Base-by-base conservation (phyloP, 116 monocot genomes). In the Iris pallida region DNA sequence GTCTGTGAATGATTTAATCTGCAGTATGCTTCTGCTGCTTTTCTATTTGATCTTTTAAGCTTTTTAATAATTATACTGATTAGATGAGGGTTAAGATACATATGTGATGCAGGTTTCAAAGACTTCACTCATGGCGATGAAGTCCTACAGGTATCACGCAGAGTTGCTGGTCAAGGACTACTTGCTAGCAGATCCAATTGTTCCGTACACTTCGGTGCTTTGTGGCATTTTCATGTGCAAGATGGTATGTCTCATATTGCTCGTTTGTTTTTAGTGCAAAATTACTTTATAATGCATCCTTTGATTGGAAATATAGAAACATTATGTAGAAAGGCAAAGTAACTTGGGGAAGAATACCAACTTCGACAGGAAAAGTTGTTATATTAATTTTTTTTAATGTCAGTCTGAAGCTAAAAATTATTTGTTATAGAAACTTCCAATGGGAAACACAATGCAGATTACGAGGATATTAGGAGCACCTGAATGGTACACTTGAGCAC, bases 201-300 rank as follows among this genome's bases (percentile, higher is more conserved):
- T 86, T 6, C 83, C 79, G 9, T 89, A 70, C 67, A 80, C 83
- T 41, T 93, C 93, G 18, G 74, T 86, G 15, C 61, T 89, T 57
- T 66, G 68, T 76, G 93, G 93, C 63, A 78, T 93, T 76, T 77
- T 86, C 20, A 66, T 93, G 84, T 89, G 86, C 71, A 93, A 89
- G 66, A 75, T 93, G 83, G 93, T 93, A 84, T 60, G 16, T 17
- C 13, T 10, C 7, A 52, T 45, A 7, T 53, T 56, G n/a, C 13
- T 45, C 12, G 15, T 45, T 45, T 15, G 17, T 15, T 59, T 20
- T 59, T 20, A 16, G 30, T 51, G 40, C 40, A 6, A 20, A 18
- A 20, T 45, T 7, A 30, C 30, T 30, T 30, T 30, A 30, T 0
- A 30, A 30, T 30, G 30, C 30, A 30, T 30, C 30, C 30, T 30